Evolutionary conservation across 2,329 filamentous ascomycete species (phyloP).

Genomic region (Thermothelomyces thermophilus): DNA sequence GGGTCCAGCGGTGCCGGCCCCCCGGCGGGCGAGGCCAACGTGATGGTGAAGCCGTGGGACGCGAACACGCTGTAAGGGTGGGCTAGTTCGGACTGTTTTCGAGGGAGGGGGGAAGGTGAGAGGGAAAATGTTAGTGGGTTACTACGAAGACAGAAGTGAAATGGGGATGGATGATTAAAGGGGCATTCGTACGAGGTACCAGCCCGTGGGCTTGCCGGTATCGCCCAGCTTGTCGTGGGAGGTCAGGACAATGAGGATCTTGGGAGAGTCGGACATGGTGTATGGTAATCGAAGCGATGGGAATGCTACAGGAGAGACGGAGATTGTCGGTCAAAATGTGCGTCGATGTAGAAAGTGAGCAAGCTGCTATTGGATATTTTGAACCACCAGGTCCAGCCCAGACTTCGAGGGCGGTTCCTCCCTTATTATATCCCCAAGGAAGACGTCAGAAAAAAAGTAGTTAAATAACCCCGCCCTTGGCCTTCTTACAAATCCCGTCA

Average conservation of each 20-base stretch:
- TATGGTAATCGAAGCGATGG: background rate
- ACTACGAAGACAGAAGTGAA: no score
- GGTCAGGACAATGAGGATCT: slow-evolving; percentile 65
- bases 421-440: no score
- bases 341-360: no score
- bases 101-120: background rate
- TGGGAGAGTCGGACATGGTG: slow-evolving; percentile 41
- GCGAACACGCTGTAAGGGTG: slow-evolving; percentile 56
- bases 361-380: no score
- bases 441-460: no score
- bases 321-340: no score
- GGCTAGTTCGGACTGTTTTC: slow-evolving; percentile 50
- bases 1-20: slow-evolving; percentile 57
- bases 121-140: background rate
- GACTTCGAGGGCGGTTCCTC: no score
- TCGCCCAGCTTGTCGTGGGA: slow-evolving; percentile 48
- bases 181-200: slow-evolving; percentile 52
- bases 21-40: slow-evolving; percentile 56
- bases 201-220: slow-evolving; percentile 55
- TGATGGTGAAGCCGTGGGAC: slow-evolving; percentile 45
- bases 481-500: no score
- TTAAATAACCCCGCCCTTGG: no score
- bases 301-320: no score
- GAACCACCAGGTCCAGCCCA: no score
- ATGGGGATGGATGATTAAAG: no score